Percentiles rank a stretch among this genome's conserved stretches.
phyloP scores from a whole-genome alignment of 2,329 filamentous ascomycete species.

The Fusarium austroafricanum region DNA sequence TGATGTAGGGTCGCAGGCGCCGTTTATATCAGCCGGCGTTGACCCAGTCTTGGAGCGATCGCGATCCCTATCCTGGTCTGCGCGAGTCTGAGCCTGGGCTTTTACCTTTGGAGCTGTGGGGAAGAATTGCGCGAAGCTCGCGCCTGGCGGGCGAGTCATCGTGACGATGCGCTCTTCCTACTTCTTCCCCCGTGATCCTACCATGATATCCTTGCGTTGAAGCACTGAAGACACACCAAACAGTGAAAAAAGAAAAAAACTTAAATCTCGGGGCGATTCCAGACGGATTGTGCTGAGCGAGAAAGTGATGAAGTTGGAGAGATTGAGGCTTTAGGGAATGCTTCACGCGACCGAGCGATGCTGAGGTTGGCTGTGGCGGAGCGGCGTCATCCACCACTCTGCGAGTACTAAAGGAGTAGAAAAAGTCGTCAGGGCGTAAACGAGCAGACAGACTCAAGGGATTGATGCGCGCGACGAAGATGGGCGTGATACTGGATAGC shows the following conservation, averaged over 20 bases:
- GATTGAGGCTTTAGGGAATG: conserved; percentile 42
- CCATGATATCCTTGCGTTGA: conserved; percentile 64
- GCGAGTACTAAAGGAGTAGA: conserved; percentile 34
- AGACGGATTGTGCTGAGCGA: conserved; percentile 13
- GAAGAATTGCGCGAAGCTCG: conserved; percentile 89
- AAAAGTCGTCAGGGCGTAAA: conserved; percentile 37
- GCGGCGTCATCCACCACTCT: conserved; percentile 44
- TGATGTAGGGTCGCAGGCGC: conserved; percentile 41
- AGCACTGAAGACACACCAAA: conserved; percentile 25
- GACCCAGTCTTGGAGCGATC: conserved; percentile 46
- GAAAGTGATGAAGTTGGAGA: conserved; percentile 26
- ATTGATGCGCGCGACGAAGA: conserved; percentile 29
- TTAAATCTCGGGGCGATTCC: conserved; percentile 12
- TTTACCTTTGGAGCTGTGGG: conserved; percentile 78
- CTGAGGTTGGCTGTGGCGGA: conserved; percentile 42
- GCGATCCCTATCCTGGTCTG: conserved; percentile 50
- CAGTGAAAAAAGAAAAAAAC: conserved; percentile 3
- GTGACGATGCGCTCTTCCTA: conserved; percentile 65
- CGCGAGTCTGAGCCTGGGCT: conserved; percentile 53
- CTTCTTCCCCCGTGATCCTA: conserved; percentile 64
- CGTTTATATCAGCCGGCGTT: conserved; percentile 26
- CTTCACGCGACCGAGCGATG: conserved; percentile 56
- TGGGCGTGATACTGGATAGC: conserved; percentile 30
- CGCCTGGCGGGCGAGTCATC: conserved; percentile 82
- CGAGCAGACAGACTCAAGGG: conserved; percentile 13